These are phyloP conservation scores for Grammothele lineata DNA, from an alignment of 768 basidiomycete species.

Conservation along the genomic window DNA sequence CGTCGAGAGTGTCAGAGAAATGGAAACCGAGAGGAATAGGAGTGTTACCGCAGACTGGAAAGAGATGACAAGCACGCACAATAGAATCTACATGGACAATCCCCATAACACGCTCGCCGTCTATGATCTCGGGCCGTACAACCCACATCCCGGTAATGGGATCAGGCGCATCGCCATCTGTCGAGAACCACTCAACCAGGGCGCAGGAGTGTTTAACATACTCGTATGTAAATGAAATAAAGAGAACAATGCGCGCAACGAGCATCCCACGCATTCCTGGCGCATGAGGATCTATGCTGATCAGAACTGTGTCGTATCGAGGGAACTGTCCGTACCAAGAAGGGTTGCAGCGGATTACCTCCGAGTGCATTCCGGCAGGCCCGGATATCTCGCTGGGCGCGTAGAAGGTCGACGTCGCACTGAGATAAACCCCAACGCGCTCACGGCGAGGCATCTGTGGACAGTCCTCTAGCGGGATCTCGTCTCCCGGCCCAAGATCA, in stretches of 20 bases:
- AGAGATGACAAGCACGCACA: too few species aligned
- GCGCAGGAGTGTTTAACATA: constrained; percentile 21
- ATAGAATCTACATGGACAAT: too few species aligned
- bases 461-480: too few species aligned
- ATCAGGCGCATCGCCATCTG: neutral
- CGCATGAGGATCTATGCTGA: neutral
- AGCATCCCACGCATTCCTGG: constrained; percentile 18
- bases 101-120: too few species aligned
- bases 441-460: too few species aligned
- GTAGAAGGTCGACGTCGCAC: constrained; percentile 14
- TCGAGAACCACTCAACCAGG: neutral
- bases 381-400: constrained; percentile 27
- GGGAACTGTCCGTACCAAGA: constrained; percentile 18
- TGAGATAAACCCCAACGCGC: neutral
- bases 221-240: constrained; percentile 16
- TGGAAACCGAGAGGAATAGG: too few species aligned
- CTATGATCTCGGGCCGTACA: neutral
- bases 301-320: constrained; percentile 22
- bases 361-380: constrained; percentile 21
- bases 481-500: too few species aligned
- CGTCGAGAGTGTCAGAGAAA: too few species aligned
- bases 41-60: too few species aligned
- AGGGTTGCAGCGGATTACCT: constrained; percentile 22
- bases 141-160: neutral
- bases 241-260: constrained; percentile 17